Evolutionary conservation across 495 filamentous ascomycete genomes (phyloP), one percentile per base, ranked within the genome.

Genomic region (Penicillium subrubescens): DNA sequence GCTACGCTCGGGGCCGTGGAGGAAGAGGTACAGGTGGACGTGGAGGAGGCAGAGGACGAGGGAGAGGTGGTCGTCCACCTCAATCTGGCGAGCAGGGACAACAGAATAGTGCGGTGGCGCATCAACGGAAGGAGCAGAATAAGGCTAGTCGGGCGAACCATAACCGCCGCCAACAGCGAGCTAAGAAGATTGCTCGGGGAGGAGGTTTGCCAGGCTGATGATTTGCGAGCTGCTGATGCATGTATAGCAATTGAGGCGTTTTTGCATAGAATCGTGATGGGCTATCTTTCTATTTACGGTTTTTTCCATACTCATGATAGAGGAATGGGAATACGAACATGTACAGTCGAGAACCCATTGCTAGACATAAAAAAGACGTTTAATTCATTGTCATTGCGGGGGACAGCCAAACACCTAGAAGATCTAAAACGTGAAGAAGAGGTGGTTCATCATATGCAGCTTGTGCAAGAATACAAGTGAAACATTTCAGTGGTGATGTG

Each of bases 81-180:
- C 61, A 64, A 48, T 48, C 70, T 50, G 67, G 66, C 6, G 70
- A 90, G 25, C 83, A 84, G 44, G 67, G 66, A 8, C 67, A 90
- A 23, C 83, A 84, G 64, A 82, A 78, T 8, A 89, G 85, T 2
- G 84, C 89, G 59, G 77, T 77, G 50, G 89, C 85, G 37, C 84
- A 87, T 64, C 85, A 85, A 73, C 87, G 82, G 74, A 97, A 91
- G 79, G 92, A 89, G 77, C 87, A 86, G 72, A 93, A 89, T 64
- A 95, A 93, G 74, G 84, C 88, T 12, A 86, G 87, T 19, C 81
- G 88, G 61, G 92, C 90, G 48, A 92, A 94, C 68, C 91, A 94
- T 78, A 90, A 90, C 73, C 85, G 92, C 37, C 83, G 90, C 63
- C 87, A 93, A 61, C 88, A 90, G 71, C 77, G 89, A 41, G 89